Evolutionary conservation across 1,139 yeast species (phyloP).

Genomic region (Yamadazyma oceani): DNA sequence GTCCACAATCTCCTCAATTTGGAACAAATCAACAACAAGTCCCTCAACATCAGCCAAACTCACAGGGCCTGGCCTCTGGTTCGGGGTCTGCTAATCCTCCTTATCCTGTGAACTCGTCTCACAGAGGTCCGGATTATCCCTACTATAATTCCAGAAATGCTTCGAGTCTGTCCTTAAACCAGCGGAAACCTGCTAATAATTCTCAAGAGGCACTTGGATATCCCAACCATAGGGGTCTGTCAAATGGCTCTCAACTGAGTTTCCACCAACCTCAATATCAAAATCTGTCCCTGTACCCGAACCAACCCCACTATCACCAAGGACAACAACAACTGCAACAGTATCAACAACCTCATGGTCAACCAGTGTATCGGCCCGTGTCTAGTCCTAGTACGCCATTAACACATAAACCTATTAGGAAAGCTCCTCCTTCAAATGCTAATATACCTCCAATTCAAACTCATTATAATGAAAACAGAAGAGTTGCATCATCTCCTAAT

Average conservation of each 20-base stretch:
- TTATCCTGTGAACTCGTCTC: constrained; percentile 4
- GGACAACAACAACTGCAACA: constrained; percentile 8
- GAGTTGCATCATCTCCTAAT: constrained; percentile 28
- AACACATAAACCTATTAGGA: constrained; percentile 9
- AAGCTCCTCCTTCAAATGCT: constrained; percentile 10
- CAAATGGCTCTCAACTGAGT: too few species aligned
- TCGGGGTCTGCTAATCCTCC: constrained; percentile 1
- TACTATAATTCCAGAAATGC: constrained; percentile 10
- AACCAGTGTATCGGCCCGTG: constrained; percentile 2
- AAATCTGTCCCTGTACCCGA: constrained; percentile 7
- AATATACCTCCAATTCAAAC: constrained; percentile 23
- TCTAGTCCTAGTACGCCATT: constrained; percentile 1
- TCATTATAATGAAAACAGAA: constrained; percentile 17
- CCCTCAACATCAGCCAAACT: background rate
- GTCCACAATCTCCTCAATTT: too few species aligned
- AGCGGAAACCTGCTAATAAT: constrained; percentile 6
- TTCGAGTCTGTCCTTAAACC: constrained; percentile 14
- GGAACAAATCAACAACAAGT: too few species aligned
- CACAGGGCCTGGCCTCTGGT: background rate
- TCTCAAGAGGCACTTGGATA: constrained; percentile 8
- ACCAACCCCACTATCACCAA: constrained; percentile 6
- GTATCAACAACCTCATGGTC: constrained; percentile 2
- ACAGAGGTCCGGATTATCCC: constrained; percentile 1
- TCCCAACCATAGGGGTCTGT: constrained; percentile 1
- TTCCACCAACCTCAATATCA: constrained; percentile 7